A percentile compares a stretch with the other conserved stretches of the same genome.
phyloP scores from a whole-genome alignment of 352 stramenopile genomes.

The Phytophthora tubulina region DNA sequence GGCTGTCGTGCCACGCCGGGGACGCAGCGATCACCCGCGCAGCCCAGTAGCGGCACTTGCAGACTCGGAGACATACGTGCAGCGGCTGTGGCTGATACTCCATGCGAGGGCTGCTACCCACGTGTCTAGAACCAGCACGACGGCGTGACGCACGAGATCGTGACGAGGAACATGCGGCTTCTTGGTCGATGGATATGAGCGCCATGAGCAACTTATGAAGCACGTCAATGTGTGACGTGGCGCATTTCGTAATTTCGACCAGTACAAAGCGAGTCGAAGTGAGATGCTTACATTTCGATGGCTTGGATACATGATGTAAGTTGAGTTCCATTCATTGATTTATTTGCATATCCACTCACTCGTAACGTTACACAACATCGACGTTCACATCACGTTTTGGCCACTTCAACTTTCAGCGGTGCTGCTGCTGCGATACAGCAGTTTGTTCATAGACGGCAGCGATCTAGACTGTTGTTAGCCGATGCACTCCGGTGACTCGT shows the following conservation, averaged over 20 bases:
- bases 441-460: slow-evolving; percentile 71
- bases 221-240: slow-evolving; percentile 20
- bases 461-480: too few species aligned
- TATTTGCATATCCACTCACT: slow-evolving; percentile 30
- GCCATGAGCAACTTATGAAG: slow-evolving; percentile 23
- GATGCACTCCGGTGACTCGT: too few species aligned
- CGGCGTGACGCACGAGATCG: slow-evolving; percentile 59
- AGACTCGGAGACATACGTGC: slow-evolving; percentile 73
- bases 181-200: slow-evolving; percentile 18
- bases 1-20: slow-evolving; percentile 62
- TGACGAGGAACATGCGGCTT: slow-evolving; percentile 24
- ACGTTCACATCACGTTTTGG: slow-evolving; percentile 1
- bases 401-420: slow-evolving; percentile 19
- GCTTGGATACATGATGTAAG: too few species aligned
- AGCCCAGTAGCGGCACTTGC: slow-evolving; percentile 95
- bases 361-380: slow-evolving; percentile 18
- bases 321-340: too few species aligned
- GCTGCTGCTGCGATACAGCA: slow-evolving; percentile 53
- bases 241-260: slow-evolving; percentile 22
- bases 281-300: slow-evolving; percentile 14
- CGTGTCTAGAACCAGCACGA: slow-evolving; percentile 95
- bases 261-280: slow-evolving; percentile 18
- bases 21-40: slow-evolving; percentile 92
- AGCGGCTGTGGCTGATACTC: slow-evolving; percentile 99
- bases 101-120: slow-evolving; percentile 98